Percentiles rank a stretch among this genome's conserved stretches.
phyloP scores from a whole-genome alignment of 2,329 filamentous ascomycete species.

The Venturia aucupariae region DNA sequence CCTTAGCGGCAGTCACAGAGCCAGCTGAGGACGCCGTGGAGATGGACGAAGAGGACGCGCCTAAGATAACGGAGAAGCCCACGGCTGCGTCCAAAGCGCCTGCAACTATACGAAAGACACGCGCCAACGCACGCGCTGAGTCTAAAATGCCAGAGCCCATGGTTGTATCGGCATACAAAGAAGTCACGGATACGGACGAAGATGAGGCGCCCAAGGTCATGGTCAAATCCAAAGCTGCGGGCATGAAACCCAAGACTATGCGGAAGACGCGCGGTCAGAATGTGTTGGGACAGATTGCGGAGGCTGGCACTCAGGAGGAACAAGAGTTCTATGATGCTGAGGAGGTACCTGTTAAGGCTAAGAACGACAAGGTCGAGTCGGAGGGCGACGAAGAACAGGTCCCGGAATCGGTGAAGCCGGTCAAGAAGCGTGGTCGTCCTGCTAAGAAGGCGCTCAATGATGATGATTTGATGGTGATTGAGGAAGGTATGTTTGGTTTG shows the following conservation, averaged over 20 bases:
- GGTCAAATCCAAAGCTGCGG: not conserved
- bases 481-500: not conserved
- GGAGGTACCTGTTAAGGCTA: not conserved
- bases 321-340: not conserved
- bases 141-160: not conserved
- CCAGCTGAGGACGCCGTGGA: not conserved
- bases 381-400: not conserved
- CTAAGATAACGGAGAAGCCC: not conserved
- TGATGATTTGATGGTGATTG: not conserved
- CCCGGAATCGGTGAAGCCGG: not conserved
- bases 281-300: not conserved
- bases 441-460: not conserved
- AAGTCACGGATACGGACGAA: not conserved
- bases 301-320: not conserved
- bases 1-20: not conserved
- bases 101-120: not conserved
- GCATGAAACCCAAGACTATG: not conserved
- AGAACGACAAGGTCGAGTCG: not conserved
- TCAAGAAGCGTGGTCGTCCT: slow-evolving; percentile 1
- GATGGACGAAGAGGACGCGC: not conserved
- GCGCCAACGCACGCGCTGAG: not conserved
- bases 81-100: not conserved
- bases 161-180: not conserved
- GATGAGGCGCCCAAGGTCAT: not conserved
- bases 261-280: not conserved